Evolutionary conservation across 1,284 basidiomycete genomes (phyloP).

Genomic region (Vanrija pseudolonga): DNA sequence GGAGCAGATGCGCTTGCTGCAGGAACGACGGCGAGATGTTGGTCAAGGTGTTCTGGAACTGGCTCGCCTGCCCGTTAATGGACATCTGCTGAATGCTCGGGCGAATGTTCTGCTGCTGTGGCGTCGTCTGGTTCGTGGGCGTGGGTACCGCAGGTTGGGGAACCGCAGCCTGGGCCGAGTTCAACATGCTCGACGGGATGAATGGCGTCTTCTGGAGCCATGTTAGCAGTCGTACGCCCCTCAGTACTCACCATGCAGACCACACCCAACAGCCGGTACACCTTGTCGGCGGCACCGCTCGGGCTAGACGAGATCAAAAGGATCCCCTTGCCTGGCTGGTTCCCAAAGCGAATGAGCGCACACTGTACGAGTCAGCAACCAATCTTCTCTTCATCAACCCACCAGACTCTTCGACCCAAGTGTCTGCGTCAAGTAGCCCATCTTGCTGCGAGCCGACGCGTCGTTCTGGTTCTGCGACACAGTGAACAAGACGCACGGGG

Average conservation of each 20-base stretch:
- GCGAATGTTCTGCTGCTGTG: not conserved
- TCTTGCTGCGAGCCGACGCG: slow-evolving; percentile 9
- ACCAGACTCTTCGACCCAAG: slow-evolving; percentile 13
- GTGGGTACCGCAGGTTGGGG: too few relatives aligned
- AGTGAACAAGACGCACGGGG: slow-evolving; percentile 18
- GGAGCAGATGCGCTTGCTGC: slow-evolving; percentile 7
- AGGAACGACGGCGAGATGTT: slow-evolving; percentile 5
- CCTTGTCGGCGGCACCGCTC: slow-evolving; percentile 3
- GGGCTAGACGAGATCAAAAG: slow-evolving; percentile 16
- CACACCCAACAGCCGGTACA: slow-evolving; percentile 19
- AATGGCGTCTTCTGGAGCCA: not conserved
- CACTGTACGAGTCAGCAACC: not conserved
- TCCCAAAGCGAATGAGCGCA: slow-evolving; percentile 19
- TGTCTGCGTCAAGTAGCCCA: slow-evolving; percentile 11
- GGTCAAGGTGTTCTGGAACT: slow-evolving; percentile 1
- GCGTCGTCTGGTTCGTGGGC: too few relatives aligned
- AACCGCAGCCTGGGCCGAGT: not conserved
- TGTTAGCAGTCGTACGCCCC: not conserved
- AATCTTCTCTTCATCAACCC: not conserved
- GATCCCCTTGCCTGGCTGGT: slow-evolving; percentile 17
- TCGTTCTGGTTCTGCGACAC: slow-evolving; percentile 3
- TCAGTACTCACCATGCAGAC: slow-evolving; percentile 18
- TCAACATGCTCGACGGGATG: not conserved
- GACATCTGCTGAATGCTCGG: not conserved
- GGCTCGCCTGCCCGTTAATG: not conserved